Conservation (phyloP, 352 stramenopile genomes). For the Blastocystis sp. region DNA sequence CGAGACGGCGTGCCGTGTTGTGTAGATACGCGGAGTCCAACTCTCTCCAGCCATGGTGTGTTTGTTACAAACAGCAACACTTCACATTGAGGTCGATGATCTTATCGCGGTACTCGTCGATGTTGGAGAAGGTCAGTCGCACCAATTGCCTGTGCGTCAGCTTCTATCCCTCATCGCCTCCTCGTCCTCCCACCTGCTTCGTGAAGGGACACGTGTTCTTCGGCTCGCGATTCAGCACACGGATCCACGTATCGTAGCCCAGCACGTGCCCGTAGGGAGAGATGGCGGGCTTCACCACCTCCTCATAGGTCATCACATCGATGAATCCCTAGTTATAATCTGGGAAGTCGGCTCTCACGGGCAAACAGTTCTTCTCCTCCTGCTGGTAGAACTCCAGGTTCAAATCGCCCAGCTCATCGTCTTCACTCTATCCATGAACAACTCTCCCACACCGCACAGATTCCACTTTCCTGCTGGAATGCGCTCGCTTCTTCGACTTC, state of each 20-base stretch:
- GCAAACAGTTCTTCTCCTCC: conserved; percentile 58
- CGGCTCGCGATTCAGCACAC: conserved; percentile 61
- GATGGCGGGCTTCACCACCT: conserved; percentile 65
- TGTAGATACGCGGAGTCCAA: not conserved
- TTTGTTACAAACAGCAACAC: not conserved
- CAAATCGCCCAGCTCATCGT: not conserved
- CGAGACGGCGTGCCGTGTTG: not conserved
- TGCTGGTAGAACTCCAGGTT: conserved; percentile 11
- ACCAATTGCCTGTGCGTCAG: conserved; percentile 50
- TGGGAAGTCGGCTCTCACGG: not conserved
- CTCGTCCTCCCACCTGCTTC: conserved; percentile 22
- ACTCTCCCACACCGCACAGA: not conserved
- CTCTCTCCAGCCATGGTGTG: not conserved
- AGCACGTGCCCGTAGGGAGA: conserved; percentile 69
- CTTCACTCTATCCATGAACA: not conserved
- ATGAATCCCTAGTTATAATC: conserved; percentile 63
- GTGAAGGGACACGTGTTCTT: conserved; percentile 70
- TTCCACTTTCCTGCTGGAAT: conserved; percentile 27
- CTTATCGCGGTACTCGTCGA: conserved; percentile 68
- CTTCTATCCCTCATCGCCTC: conserved; percentile 41
- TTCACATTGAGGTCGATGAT: conserved; percentile 45
- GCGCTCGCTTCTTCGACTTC: not conserved
- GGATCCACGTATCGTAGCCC: conserved; percentile 67
- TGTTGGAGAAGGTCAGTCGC: conserved; percentile 34
- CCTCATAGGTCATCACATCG: conserved; percentile 59